These are phyloP conservation scores for Colletotrichum sp. DNA, from an alignment of 2,329 filamentous ascomycete species.

Conservation along the genomic window DNA sequence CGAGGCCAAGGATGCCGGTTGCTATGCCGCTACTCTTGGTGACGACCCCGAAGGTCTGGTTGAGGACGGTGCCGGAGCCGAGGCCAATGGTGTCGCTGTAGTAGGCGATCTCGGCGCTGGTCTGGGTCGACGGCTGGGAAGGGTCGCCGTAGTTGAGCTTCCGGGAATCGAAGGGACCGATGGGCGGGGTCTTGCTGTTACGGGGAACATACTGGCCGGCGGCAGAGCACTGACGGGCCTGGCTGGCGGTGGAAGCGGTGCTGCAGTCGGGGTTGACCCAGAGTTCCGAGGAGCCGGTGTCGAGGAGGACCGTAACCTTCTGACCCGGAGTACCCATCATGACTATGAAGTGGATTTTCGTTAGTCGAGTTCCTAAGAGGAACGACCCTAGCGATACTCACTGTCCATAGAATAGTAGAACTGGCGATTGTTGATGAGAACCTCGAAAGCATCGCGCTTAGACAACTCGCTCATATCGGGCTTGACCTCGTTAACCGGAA, in stretches of 20 bases:
- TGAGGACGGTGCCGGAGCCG: slow-evolving; percentile 39
- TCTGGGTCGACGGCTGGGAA: slow-evolving; percentile 38
- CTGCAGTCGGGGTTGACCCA: slow-evolving; percentile 60
- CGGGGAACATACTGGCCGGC: slow-evolving; percentile 51
- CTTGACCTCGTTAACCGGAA: slow-evolving; percentile 33
- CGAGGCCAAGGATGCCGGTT: slow-evolving; percentile 58
- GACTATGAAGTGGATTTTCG: slow-evolving; percentile 33
- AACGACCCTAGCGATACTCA: slow-evolving; percentile 26
- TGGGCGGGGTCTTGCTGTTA: slow-evolving; percentile 42
- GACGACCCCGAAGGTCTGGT: slow-evolving; percentile 58
- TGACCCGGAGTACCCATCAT: slow-evolving; percentile 48
- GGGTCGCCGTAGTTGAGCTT: slow-evolving; percentile 46
- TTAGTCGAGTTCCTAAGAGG: background rate
- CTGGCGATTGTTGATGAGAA: slow-evolving; percentile 38
- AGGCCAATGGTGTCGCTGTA: slow-evolving; percentile 52
- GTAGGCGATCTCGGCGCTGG: slow-evolving; percentile 46
- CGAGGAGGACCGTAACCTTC: slow-evolving; percentile 50
- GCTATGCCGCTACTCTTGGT: slow-evolving; percentile 49
- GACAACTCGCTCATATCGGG: background rate
- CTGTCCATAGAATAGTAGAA: slow-evolving; percentile 44
- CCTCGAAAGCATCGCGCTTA: slow-evolving; percentile 29
- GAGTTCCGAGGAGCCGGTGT: slow-evolving; percentile 59
- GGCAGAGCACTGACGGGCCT: slow-evolving; percentile 39
- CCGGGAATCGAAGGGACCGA: slow-evolving; percentile 40
- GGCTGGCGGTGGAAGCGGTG: slow-evolving; percentile 36